Conservation (phyloP, 2,329 filamentous ascomycete genomes). For the Apiospora malaysiana region DNA sequence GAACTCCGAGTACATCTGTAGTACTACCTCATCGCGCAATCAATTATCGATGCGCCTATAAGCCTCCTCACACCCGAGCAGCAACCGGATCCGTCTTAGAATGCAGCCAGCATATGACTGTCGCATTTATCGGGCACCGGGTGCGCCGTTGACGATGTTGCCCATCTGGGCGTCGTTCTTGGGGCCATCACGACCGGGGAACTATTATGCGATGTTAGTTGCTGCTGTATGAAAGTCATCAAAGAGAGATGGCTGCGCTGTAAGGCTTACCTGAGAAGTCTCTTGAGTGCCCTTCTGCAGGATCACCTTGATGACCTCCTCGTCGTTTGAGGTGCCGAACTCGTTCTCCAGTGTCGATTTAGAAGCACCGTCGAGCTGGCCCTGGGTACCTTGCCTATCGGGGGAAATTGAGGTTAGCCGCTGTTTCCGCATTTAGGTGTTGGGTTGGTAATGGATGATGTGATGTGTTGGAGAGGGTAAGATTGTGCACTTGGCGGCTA, state of each 20-base stretch:
- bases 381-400: slow-evolving; percentile 82
- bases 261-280: slow-evolving; percentile 55
- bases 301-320: slow-evolving; percentile 83
- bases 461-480: not conserved
- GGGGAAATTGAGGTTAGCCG: slow-evolving; percentile 31
- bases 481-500: not conserved
- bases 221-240: not conserved
- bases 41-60: not conserved
- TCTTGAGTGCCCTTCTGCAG: slow-evolving; percentile 77
- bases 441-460: not conserved
- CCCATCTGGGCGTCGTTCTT: slow-evolving; percentile 59
- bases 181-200: slow-evolving; percentile 56
- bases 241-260: not conserved
- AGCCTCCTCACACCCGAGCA: slow-evolving; percentile 7
- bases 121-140: slow-evolving; percentile 19
- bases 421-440: not conserved
- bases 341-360: slow-evolving; percentile 80
- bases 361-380: slow-evolving; percentile 76
- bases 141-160: slow-evolving; percentile 47
- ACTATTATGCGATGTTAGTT: slow-evolving; percentile 43
- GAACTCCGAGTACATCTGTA: not conserved
- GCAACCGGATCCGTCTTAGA: not conserved
- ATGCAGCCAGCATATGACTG: not conserved
- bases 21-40: slow-evolving; percentile 4
- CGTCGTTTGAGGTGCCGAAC: slow-evolving; percentile 81